A percentile compares a stretch with the other conserved stretches of the same genome.
phyloP scores from a whole-genome alignment of 768 basidiomycete genomes.

The Leccinum subtestaceum region DNA sequence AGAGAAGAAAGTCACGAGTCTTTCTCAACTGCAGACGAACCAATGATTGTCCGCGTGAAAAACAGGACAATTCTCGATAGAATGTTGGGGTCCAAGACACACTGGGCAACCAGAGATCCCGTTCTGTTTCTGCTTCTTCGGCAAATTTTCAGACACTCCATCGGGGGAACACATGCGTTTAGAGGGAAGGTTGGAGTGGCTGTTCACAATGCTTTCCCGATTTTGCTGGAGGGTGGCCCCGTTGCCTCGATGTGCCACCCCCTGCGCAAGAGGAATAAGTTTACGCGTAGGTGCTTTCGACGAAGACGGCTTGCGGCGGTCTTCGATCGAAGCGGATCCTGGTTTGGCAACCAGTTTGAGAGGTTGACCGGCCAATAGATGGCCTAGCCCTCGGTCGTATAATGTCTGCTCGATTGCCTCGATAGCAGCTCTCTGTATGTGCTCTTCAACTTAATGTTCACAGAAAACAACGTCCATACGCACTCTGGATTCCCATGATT shows the following conservation, averaged over 20 bases:
- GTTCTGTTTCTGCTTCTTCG: slow-evolving; percentile 40
- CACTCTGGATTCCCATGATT: slow-evolving; percentile 65
- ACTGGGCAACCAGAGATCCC: slow-evolving; percentile 39
- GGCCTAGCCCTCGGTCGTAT: slow-evolving; percentile 49
- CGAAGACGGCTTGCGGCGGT: not conserved
- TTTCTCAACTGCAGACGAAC: slow-evolving; percentile 33
- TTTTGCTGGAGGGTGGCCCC: not conserved
- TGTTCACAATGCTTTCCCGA: not conserved
- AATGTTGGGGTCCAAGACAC: slow-evolving; percentile 46
- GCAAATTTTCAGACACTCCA: slow-evolving; percentile 19
- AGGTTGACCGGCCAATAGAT: slow-evolving; percentile 63
- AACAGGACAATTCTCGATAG: slow-evolving; percentile 54
- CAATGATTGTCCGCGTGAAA: slow-evolving; percentile 51
- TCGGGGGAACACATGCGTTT: slow-evolving; percentile 39
- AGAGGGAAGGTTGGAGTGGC: slow-evolving; percentile 10
- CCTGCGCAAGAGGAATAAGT: not conserved
- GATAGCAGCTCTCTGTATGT: slow-evolving; percentile 58
- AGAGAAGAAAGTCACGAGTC: not conserved
- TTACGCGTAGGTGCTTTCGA: slow-evolving; percentile 1
- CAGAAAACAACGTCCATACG: slow-evolving; percentile 19
- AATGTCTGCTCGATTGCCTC: slow-evolving; percentile 67
- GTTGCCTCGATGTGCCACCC: not conserved
- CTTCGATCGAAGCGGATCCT: slow-evolving; percentile 5
- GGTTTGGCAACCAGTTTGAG: slow-evolving; percentile 48
- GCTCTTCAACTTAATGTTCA: slow-evolving; percentile 4